Conservation (phyloP, 2,329 filamentous ascomycete species). For the Sporothrix curviconia region DNA sequence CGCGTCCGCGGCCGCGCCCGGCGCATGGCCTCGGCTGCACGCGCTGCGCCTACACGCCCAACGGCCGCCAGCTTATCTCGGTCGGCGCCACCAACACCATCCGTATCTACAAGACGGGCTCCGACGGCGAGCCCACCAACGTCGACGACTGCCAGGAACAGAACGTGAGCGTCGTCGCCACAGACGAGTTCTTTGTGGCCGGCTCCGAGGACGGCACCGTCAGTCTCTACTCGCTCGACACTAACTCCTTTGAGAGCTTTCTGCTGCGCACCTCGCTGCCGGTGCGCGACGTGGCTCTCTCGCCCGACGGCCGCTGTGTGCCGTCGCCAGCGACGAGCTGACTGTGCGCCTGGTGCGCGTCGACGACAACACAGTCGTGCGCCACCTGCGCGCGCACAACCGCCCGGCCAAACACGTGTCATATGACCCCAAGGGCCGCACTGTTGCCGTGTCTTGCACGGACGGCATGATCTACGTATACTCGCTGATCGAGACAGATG, state of each 20-base stretch:
- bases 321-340: constrained; percentile 93
- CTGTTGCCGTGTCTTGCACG: constrained; percentile 74
- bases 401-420: constrained; percentile 87
- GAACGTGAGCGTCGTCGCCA: constrained; percentile 71
- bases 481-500: constrained; percentile 65
- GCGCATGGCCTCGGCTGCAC: constrained; percentile 80
- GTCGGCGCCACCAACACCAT: constrained; percentile 91
- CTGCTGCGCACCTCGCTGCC: constrained; percentile 79
- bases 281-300: constrained; percentile 77
- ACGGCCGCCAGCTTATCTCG: constrained; percentile 80
- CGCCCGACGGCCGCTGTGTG: constrained; percentile 76
- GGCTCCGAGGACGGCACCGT: constrained; percentile 95
- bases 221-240: constrained; percentile 78
- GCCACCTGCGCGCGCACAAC: constrained; percentile 73
- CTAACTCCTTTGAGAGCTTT: constrained; percentile 69
- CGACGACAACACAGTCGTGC: constrained; percentile 67
- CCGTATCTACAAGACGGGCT: constrained; percentile 84
- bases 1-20: constrained; percentile 56
- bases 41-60: constrained; percentile 80
- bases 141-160: constrained; percentile 87
- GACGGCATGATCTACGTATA: constrained; percentile 91
- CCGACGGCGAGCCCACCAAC: constrained; percentile 84
- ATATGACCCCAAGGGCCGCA: constrained; percentile 73
- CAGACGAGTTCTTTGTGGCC: constrained; percentile 75
- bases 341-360: constrained; percentile 84